These are phyloP conservation scores for Schrenkiella parvula DNA, from an alignment of 345 rosid species.

Conservation along the genomic window DNA sequence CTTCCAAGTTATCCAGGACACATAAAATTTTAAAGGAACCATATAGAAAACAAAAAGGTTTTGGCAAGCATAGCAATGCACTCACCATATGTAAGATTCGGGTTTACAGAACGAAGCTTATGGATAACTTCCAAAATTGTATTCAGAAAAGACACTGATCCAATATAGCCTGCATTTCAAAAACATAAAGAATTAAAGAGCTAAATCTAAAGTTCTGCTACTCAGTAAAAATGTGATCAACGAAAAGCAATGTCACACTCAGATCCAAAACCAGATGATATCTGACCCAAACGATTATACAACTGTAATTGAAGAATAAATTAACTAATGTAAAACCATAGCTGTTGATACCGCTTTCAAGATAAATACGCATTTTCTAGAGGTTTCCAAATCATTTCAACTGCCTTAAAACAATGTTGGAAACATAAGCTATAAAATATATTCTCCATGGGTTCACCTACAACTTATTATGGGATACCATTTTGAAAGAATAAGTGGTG, in stretches of 20 bases:
- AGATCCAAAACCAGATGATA: background rate
- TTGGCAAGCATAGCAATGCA: background rate
- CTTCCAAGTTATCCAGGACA: background rate
- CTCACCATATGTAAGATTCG: conserved; percentile 83
- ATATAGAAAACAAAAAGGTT: background rate
- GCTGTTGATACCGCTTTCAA: background rate
- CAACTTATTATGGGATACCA: background rate
- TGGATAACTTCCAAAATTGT: conserved; percentile 66
- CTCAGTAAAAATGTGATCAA: background rate
- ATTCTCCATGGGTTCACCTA: background rate
- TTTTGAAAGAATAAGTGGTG: background rate
- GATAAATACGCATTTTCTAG: background rate
- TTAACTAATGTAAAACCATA: background rate
- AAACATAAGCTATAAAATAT: background rate
- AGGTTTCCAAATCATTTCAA: background rate
- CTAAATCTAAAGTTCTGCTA: background rate
- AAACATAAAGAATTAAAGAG: background rate
- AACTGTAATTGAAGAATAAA: too few species aligned
- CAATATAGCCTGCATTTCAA: conserved; percentile 74
- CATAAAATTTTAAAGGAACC: background rate
- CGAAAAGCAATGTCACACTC: background rate
- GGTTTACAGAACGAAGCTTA: conserved; percentile 85
- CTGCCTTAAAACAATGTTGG: background rate
- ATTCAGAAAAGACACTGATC: conserved; percentile 90
- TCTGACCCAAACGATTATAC: background rate